Percentiles rank a stretch among this genome's conserved stretches.
These are phyloP conservation scores for Solanum tacnaense DNA, from an alignment of 257 asterid genomes.

Conservation along the genomic window DNA sequence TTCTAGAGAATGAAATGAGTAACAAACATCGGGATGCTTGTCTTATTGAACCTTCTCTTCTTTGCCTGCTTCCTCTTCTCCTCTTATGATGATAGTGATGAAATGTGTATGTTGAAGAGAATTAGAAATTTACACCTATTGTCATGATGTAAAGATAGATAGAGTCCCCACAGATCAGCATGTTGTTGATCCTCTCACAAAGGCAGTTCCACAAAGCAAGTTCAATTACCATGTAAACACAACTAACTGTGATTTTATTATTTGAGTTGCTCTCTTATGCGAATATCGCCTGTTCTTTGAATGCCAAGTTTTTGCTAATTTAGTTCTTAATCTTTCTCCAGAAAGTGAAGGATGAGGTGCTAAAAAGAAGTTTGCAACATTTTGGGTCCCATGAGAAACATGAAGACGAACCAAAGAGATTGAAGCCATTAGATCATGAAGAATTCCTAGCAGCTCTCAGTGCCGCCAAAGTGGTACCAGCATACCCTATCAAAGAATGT, in stretches of 20 bases:
- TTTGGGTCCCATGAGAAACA: constrained; percentile 10
- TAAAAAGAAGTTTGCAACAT: constrained; percentile 24
- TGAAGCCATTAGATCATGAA: constrained; percentile 48
- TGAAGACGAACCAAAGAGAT: constrained; percentile 21
- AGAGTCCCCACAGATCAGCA: not conserved
- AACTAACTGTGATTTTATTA: not conserved
- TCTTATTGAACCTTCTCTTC: not conserved
- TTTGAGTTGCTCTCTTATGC: not conserved
- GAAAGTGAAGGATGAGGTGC: constrained; percentile 65
- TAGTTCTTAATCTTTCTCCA: constrained; percentile 13
- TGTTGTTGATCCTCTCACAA: not conserved
- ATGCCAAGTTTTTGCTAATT: not conserved
- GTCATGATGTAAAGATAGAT: not conserved
- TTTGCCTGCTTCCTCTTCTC: not conserved
- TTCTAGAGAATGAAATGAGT: not conserved
- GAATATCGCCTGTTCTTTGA: not conserved
- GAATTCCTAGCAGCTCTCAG: constrained; percentile 41
- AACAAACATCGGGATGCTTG: not conserved
- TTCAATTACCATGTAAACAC: not conserved
- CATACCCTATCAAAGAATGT: constrained; percentile 21
- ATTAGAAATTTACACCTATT: not conserved
- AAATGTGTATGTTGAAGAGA: not conserved
- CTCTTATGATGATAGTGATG: not conserved
- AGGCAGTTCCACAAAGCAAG: not conserved
- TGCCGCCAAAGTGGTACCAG: constrained; percentile 25